phyloP scores from a whole-genome alignment of 1,284 basidiomycete species.

The Trametes polyzona region DNA sequence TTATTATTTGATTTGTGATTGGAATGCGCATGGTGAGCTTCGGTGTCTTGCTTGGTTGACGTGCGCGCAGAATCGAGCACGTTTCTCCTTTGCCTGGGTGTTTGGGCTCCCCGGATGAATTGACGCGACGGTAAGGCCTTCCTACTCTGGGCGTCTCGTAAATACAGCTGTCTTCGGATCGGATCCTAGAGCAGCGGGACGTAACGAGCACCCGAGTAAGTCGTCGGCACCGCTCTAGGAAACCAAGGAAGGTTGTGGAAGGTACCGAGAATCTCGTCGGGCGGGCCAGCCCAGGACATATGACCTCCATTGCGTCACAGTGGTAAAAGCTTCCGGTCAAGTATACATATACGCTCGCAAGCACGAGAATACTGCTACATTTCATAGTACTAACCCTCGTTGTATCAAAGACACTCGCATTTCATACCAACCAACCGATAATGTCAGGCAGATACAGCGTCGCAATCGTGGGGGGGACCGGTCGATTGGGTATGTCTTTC shows the following conservation, averaged over 20 bases:
- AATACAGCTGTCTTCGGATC: too few relatives aligned
- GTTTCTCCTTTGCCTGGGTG: neutral
- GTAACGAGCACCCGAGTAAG: too few relatives aligned
- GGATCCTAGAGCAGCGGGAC: too few relatives aligned
- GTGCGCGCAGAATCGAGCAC: neutral
- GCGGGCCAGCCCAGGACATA: neutral
- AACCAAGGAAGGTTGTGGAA: too few relatives aligned
- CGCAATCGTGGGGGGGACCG: constrained; percentile 6
- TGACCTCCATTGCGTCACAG: constrained; percentile 1
- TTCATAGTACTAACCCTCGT: neutral
- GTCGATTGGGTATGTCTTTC: constrained; percentile 3
- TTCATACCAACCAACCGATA: neutral
- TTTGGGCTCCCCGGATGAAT: neutral
- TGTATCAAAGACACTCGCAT: neutral
- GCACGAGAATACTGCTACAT: too few relatives aligned
- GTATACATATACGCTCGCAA: too few relatives aligned
- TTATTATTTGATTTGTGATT: constrained; percentile 4
- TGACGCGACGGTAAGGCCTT: neutral
- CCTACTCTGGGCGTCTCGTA: too few relatives aligned
- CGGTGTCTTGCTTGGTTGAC: too few relatives aligned
- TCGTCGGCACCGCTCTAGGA: too few relatives aligned
- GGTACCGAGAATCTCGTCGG: too few relatives aligned
- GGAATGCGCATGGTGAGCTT: neutral
- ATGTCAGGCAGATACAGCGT: constrained; percentile 5
- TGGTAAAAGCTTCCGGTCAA: neutral